Percentiles rank a stretch among this genome's conserved stretches.
Conservation (phyloP, 2,329 filamentous ascomycete genomes). For the Grosmannia huntii region DNA sequence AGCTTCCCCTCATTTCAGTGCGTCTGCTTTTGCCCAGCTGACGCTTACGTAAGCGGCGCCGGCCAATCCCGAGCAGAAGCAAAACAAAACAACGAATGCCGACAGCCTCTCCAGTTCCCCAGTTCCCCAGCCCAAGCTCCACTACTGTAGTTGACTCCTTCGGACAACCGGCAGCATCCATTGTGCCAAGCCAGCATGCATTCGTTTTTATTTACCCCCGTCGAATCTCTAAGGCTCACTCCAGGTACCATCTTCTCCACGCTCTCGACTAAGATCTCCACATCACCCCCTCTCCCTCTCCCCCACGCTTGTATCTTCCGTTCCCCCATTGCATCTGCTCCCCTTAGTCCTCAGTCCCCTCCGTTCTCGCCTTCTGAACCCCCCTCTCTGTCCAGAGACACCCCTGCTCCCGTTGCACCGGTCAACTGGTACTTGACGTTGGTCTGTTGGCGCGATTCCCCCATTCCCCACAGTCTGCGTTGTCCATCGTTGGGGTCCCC, state of each 20-base stretch:
- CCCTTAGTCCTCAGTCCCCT: background rate
- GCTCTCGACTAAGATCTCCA: background rate
- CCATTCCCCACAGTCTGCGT: background rate
- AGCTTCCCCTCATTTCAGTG: background rate
- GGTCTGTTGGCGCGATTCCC: background rate
- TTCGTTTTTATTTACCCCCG: background rate
- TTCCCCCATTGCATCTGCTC: background rate
- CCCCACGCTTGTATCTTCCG: background rate
- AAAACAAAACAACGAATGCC: background rate
- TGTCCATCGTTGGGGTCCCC: background rate
- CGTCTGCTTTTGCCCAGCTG: background rate
- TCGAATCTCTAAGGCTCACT: background rate
- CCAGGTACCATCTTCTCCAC: background rate
- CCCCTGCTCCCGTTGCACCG: slow-evolving; percentile 2
- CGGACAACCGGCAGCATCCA: background rate
- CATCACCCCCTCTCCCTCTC: background rate
- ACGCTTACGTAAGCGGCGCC: background rate
- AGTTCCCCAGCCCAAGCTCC: background rate
- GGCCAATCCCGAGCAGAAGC: background rate
- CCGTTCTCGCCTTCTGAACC: background rate
- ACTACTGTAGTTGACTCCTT: background rate
- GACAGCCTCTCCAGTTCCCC: background rate
- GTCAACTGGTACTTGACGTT: background rate
- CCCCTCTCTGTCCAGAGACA: background rate
- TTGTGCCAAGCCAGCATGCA: background rate